Base-by-base conservation (phyloP, 2,329 filamentous ascomycete genomes). In the Penicillium sp. region DNA sequence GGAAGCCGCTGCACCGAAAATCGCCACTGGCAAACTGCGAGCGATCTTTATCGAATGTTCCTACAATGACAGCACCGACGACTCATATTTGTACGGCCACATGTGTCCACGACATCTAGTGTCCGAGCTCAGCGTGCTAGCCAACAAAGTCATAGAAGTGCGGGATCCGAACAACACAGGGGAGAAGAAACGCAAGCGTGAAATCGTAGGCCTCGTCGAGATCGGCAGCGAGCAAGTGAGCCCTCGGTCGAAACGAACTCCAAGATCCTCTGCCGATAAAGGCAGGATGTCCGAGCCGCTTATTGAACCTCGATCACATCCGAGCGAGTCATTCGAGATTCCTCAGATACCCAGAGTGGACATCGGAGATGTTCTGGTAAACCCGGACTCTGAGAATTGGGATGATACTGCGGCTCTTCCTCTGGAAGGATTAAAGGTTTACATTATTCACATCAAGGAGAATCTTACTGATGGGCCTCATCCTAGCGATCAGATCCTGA, bases 11-110 rank as follows among this genome's bases (percentile, higher is more conserved):
- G 93, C 93, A 0, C 89, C 89, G 9, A 96, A 95, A 71, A 86
- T 99, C 27, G 89, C 82, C 0, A 77, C 81, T 0, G 90, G 91
- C 1, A 81, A 83, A 4, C 81, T 99, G 0, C 84, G 82, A 0
- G 93, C 89, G 12, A 89, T 99, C 13, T 93, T 97, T 70, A 95
- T 99, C 66, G 94, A 99, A 78, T 97, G 93, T 74, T 96, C 91
- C 61, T 99, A 93, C 73, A 89, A 91, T 60, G 89, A 97, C 72
- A 84, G 85, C 8, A 89, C 92, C 67, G 82, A 85, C 23, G 87
- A 94, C 59, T 87, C 89, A 50, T 84, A 87, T 0, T 81, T 99
- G 0, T 99, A 92, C 64, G 94, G 94, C 0, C 94, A 99, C 67
- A 80, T 99, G 15, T 90, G 91, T 38, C 94, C 94, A 0, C 82